phyloP scores from a whole-genome alignment of 495 filamentous ascomycete genomes.

The Extremus antarcticus region DNA sequence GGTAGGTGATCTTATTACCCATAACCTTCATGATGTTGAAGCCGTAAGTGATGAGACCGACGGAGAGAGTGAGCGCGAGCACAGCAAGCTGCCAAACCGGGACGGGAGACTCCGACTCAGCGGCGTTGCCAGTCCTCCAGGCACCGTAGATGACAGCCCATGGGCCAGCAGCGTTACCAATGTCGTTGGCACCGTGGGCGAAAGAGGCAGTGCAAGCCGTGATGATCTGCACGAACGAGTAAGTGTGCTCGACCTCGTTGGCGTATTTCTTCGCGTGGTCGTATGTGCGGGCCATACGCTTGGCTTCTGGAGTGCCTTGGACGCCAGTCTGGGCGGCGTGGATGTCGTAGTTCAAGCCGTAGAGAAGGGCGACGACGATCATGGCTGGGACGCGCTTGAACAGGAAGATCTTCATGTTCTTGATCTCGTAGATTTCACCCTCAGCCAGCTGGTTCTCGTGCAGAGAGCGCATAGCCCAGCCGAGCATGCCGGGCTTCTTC shows the following conservation, averaged over 20 bases:
- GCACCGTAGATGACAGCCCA: constrained; percentile 21
- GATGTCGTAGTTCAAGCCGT: neutral
- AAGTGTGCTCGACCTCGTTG: constrained; percentile 25
- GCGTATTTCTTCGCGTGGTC: constrained; percentile 21
- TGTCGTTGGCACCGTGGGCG: constrained; percentile 26
- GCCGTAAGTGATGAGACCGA: constrained; percentile 42
- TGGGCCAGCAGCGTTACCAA: constrained; percentile 20
- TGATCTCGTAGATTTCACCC: no score
- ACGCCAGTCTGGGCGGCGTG: neutral
- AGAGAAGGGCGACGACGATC: neutral
- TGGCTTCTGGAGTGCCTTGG: no score
- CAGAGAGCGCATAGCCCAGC: constrained; percentile 63
- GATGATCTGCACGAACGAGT: constrained; percentile 33
- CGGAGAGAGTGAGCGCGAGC: constrained; percentile 32
- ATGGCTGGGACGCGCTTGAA: neutral
- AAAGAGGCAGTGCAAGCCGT: constrained; percentile 44
- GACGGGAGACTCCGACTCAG: constrained; percentile 37
- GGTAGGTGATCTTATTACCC: constrained; percentile 59
- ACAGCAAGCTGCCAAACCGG: constrained; percentile 59
- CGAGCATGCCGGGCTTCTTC: constrained; percentile 48
- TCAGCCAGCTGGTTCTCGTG: constrained; percentile 47
- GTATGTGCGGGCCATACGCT: neutral
- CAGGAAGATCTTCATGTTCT: neutral
- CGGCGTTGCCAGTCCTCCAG: constrained; percentile 31
- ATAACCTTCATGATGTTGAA: constrained; percentile 17